Conservation (phyloP, 768 basidiomycete genomes). For the Piloderma croceum region DNA sequence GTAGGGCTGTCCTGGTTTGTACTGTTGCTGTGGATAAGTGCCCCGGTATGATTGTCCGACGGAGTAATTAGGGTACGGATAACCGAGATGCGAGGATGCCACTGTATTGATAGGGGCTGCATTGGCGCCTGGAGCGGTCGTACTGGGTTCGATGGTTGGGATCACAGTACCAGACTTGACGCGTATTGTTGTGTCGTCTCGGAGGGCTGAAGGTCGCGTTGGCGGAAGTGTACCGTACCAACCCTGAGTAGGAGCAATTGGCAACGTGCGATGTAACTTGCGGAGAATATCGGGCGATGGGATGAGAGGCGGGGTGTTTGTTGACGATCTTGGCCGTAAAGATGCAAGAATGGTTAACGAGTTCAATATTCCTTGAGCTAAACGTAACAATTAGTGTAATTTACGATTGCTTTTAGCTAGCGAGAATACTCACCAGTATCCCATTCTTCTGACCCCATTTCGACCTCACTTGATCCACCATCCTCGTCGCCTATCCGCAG, state of each 20-base stretch:
- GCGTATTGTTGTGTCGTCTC: conserved; percentile 71
- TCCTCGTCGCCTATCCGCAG: conserved; percentile 45
- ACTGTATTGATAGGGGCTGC: conserved; percentile 10
- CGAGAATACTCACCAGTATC: conserved; percentile 54
- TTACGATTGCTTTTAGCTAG: conserved; percentile 7
- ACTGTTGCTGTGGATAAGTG: conserved; percentile 31
- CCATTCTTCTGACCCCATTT: conserved; percentile 78
- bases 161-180: conserved; percentile 35
- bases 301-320: conserved; percentile 42
- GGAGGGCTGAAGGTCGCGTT: conserved; percentile 51
- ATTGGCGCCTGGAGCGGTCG: conserved; percentile 6
- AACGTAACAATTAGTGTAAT: conserved; percentile 7
- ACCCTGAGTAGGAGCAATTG: conserved; percentile 50
- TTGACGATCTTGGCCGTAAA: conserved; percentile 58
- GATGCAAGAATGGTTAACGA: conserved; percentile 65
- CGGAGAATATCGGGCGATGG: conserved; percentile 64
- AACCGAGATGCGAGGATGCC: conserved; percentile 4
- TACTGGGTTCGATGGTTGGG: conserved; percentile 1
- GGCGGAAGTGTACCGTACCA: conserved; percentile 74
- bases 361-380: conserved; percentile 69
- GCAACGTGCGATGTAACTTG: conserved; percentile 66
- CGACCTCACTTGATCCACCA: conserved; percentile 39
- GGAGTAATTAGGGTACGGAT: conserved; percentile 16
- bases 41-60: conserved; percentile 23
- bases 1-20: conserved; percentile 21